phyloP scores from a whole-genome alignment of 2,329 filamentous ascomycete genomes.

The Trichoderma afroharzianum region DNA sequence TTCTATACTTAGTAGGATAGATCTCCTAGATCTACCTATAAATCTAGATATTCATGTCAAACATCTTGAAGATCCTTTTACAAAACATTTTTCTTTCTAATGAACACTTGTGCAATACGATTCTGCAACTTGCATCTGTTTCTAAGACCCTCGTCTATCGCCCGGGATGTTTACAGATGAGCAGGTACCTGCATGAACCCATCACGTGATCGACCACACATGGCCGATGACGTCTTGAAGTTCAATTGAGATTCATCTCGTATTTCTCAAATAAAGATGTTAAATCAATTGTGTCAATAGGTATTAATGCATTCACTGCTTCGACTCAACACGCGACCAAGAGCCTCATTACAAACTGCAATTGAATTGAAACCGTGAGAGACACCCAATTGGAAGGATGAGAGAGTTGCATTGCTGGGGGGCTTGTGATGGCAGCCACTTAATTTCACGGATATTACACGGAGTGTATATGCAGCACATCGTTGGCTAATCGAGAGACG shows the following conservation, averaged over 20 bases:
- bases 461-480: neutral
- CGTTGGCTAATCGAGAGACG: neutral
- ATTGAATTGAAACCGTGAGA: neutral
- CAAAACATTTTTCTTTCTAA: fast-evolving
- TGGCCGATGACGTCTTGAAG: neutral
- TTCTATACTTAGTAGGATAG: neutral
- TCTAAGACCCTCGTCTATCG: neutral
- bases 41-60: neutral
- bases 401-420: neutral
- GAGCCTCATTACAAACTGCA: neutral
- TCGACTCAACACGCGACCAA: neutral
- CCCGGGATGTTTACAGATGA: neutral
- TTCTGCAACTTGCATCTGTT: neutral
- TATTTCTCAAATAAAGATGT: neutral
- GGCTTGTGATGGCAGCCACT: neutral
- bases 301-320: neutral
- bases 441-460: neutral
- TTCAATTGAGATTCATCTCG: neutral
- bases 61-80: fast-evolving
- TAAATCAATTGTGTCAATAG: neutral
- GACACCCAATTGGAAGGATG: neutral
- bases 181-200: neutral
- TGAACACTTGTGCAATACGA: neutral
- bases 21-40: neutral
- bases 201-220: neutral